phyloP scores from a whole-genome alignment of 805 yeast genomes.

The Saturnispora ahearnii region DNA sequence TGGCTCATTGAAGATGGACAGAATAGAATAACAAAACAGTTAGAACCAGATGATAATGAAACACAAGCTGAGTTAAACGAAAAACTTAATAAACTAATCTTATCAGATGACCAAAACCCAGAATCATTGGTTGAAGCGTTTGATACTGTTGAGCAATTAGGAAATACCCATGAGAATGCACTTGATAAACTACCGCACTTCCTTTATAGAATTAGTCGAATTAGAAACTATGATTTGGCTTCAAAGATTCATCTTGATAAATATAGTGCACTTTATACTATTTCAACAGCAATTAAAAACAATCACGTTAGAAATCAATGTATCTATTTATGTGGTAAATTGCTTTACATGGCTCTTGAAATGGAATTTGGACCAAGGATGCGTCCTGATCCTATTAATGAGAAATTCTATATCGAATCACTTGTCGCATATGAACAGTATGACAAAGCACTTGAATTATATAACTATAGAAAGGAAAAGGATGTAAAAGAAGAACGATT shows the following conservation, averaged over 20 bases:
- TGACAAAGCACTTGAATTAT: slow-evolving; percentile 31
- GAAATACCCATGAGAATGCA: slow-evolving; percentile 17
- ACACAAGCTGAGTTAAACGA: slow-evolving; percentile 8
- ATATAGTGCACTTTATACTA: slow-evolving; percentile 30
- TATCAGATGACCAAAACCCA: slow-evolving; percentile 11
- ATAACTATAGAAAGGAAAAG: slow-evolving; percentile 28
- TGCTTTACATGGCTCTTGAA: slow-evolving; percentile 31
- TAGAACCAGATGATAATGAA: slow-evolving; percentile 12
- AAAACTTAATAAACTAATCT: slow-evolving; percentile 11
- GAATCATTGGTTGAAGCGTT: slow-evolving; percentile 20
- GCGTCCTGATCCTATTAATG: slow-evolving; percentile 39
- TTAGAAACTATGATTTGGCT: slow-evolving; percentile 15
- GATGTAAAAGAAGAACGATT: slow-evolving; percentile 34
- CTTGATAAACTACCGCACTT: slow-evolving; percentile 21
- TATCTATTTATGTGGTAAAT: slow-evolving; percentile 32
- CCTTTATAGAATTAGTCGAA: slow-evolving; percentile 15
- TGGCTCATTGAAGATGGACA: slow-evolving; percentile 23
- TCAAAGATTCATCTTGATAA: slow-evolving; percentile 28
- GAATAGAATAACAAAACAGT: slow-evolving; percentile 2
- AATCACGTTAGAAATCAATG: slow-evolving; percentile 28
- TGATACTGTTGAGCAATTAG: slow-evolving; percentile 15
- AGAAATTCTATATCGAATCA: slow-evolving; percentile 40
- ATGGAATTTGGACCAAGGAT: slow-evolving; percentile 29
- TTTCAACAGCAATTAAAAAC: slow-evolving; percentile 31
- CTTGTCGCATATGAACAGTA: slow-evolving; percentile 28